These are phyloP conservation scores for Rhodotorula sp. DNA, from an alignment of 1,284 basidiomycete genomes.

Conservation along the genomic window DNA sequence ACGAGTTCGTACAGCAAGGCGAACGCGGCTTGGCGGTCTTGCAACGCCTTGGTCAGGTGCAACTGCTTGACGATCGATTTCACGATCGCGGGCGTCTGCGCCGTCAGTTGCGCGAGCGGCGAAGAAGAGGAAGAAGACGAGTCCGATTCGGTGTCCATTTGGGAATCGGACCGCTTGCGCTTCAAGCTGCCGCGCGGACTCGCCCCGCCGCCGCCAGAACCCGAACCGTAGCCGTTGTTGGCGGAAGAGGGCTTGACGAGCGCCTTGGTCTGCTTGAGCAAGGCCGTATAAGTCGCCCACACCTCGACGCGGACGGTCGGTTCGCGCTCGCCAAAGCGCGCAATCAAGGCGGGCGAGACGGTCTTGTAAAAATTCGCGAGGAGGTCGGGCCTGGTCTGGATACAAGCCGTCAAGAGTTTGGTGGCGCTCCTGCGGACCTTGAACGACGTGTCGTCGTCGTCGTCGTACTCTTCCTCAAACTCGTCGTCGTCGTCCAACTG, in stretches of 20 bases:
- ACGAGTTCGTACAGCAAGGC: conserved; percentile 72
- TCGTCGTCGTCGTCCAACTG: conserved; percentile 64
- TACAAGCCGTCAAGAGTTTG: conserved; percentile 79
- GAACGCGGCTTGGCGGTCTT: conserved; percentile 81
- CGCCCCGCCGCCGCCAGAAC: background rate
- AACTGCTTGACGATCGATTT: conserved; percentile 82
- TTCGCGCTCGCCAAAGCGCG: conserved; percentile 90
- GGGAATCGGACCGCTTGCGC: conserved; percentile 46
- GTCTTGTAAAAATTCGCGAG: conserved; percentile 73
- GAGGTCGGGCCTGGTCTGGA: conserved; percentile 83
- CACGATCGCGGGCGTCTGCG: conserved; percentile 72
- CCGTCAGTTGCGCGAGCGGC: conserved; percentile 56
- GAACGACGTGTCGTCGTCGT: conserved; percentile 99
- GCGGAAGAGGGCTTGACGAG: background rate
- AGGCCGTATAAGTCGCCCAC: conserved; percentile 72
- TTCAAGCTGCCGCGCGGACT: conserved; percentile 41
- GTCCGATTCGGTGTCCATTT: conserved; percentile 33
- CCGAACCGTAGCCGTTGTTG: background rate
- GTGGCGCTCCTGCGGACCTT: conserved; percentile 92
- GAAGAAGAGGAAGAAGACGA: background rate
- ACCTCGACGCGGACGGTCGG: conserved; percentile 93
- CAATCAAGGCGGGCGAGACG: conserved; percentile 81
- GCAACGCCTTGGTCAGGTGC: conserved; percentile 68
- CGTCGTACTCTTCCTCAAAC: conserved; percentile 83
- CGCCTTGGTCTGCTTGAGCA: conserved; percentile 39